phyloP scores from a whole-genome alignment of 768 basidiomycete species.

The Boletus barrowsii region DNA sequence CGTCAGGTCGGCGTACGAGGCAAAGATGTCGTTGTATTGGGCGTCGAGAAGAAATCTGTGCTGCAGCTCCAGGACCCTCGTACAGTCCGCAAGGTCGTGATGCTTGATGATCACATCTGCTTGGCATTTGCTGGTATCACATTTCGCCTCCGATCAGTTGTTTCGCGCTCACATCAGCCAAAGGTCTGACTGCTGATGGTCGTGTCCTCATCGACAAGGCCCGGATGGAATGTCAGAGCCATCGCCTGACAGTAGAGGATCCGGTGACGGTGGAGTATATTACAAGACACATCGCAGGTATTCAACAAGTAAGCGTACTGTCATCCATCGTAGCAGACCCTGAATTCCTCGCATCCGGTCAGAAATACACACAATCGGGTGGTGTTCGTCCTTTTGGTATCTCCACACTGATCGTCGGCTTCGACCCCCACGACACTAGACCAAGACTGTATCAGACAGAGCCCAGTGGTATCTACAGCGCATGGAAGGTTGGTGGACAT shows the following conservation, averaged over 20 bases:
- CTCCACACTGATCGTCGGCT: slow-evolving; percentile 94
- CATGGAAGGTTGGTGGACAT: slow-evolving; percentile 78
- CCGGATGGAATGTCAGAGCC: slow-evolving; percentile 95
- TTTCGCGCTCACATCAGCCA: slow-evolving; percentile 9
- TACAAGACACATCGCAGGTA: slow-evolving; percentile 96
- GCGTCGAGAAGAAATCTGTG: slow-evolving; percentile 98
- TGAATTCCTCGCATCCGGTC: neutral
- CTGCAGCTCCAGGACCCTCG: slow-evolving; percentile 97
- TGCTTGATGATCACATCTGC: slow-evolving; percentile 97
- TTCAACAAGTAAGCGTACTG: slow-evolving; percentile 76
- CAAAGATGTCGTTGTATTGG: slow-evolving; percentile 90
- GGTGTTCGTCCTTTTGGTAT: slow-evolving; percentile 98
- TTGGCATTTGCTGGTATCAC: slow-evolving; percentile 91
- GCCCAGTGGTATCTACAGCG: slow-evolving; percentile 95
- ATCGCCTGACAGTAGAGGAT: slow-evolving; percentile 95
- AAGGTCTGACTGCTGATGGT: slow-evolving; percentile 96
- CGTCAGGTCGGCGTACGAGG: slow-evolving; percentile 91
- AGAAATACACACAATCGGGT: slow-evolving; percentile 98
- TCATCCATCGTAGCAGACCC: neutral
- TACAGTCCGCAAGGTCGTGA: slow-evolving; percentile 95
- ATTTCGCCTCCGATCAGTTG: neutral
- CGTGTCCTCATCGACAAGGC: slow-evolving; percentile 98
- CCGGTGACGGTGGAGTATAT: slow-evolving; percentile 99
- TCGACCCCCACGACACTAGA: slow-evolving; percentile 86
- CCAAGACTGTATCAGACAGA: slow-evolving; percentile 96